These are phyloP conservation scores for Vitis hybrid DNA, from an alignment of 177 flowering plant genomes.

Conservation along the genomic window DNA sequence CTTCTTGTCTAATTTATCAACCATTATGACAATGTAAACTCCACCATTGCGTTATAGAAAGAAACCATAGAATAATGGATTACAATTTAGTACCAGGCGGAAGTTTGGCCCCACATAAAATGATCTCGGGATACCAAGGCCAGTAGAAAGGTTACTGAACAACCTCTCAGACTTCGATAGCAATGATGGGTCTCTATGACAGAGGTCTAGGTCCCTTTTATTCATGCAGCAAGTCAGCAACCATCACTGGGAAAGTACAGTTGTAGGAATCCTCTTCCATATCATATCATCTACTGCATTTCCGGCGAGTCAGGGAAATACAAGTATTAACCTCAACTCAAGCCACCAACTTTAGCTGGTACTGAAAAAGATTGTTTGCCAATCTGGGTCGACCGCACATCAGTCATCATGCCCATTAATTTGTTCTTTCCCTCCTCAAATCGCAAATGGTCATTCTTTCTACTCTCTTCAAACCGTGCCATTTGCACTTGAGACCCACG, in stretches of 20 bases:
- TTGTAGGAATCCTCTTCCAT: background rate
- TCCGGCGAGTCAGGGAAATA: background rate
- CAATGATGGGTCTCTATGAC: background rate
- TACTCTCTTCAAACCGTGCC: slow-evolving; percentile 16
- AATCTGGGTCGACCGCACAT: slow-evolving; percentile 14
- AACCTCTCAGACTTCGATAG: background rate
- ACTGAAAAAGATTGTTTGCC: background rate
- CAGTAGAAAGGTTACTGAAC: background rate
- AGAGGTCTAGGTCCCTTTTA: background rate
- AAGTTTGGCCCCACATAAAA: no score
- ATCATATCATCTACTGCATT: background rate
- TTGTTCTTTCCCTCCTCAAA: slow-evolving; percentile 24
- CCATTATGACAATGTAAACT: no score
- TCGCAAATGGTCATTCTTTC: slow-evolving; percentile 7
- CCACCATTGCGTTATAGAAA: no score
- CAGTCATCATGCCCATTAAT: slow-evolving; percentile 16
- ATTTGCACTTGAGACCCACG: slow-evolving; percentile 17
- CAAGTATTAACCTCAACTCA: background rate
- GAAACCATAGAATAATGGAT: no score
- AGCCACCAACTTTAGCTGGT: slow-evolving; percentile 4
- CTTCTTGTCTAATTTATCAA: no score
- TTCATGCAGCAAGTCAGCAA: background rate
- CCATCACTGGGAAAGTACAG: background rate
- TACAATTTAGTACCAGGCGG: no score
- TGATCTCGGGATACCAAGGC: background rate